phyloP scores from a whole-genome alignment of 2,329 filamentous ascomycete genomes.

The Passalora sequoiae region DNA sequence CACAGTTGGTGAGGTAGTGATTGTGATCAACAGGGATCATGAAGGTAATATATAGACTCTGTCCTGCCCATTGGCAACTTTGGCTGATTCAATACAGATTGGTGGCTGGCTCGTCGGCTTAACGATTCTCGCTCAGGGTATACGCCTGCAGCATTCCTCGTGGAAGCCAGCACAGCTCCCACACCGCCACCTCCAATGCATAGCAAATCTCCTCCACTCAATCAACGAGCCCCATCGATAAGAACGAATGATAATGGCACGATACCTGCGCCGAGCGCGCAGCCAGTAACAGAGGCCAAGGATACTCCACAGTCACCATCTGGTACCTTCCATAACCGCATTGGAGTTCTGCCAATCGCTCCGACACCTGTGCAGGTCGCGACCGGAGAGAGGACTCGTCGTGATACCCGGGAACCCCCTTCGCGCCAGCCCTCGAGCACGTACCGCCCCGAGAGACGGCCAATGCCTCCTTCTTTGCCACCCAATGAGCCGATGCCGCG shows the following conservation, averaged over 20 bases:
- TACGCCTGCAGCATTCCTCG: not conserved
- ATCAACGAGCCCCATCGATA: not conserved
- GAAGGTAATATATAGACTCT: too few relatives aligned
- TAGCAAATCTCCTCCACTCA: not conserved
- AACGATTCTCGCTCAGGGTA: not conserved
- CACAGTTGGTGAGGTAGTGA: not conserved
- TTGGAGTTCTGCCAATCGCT: too few relatives aligned
- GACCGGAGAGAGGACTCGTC: not conserved
- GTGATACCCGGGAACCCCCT: too few relatives aligned
- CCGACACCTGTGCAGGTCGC: not conserved
- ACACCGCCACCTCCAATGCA: not conserved
- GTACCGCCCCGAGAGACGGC: not conserved
- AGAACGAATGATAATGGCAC: too few relatives aligned
- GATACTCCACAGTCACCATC: too few relatives aligned
- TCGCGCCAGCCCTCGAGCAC: not conserved
- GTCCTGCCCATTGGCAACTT: too few relatives aligned
- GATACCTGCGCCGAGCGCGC: too few relatives aligned
- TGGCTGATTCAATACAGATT: too few relatives aligned
- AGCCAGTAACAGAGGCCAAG: too few relatives aligned
- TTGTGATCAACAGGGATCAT: not conserved
- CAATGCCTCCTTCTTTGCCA: not conserved
- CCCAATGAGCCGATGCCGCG: not conserved
- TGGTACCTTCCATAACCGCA: too few relatives aligned
- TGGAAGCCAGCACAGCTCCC: not conserved
- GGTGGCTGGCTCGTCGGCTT: not conserved